Percentiles rank a stretch among this genome's conserved stretches.
phyloP scores from a whole-genome alignment of 139 green algal species.

The Chlamydomonas incerta region DNA sequence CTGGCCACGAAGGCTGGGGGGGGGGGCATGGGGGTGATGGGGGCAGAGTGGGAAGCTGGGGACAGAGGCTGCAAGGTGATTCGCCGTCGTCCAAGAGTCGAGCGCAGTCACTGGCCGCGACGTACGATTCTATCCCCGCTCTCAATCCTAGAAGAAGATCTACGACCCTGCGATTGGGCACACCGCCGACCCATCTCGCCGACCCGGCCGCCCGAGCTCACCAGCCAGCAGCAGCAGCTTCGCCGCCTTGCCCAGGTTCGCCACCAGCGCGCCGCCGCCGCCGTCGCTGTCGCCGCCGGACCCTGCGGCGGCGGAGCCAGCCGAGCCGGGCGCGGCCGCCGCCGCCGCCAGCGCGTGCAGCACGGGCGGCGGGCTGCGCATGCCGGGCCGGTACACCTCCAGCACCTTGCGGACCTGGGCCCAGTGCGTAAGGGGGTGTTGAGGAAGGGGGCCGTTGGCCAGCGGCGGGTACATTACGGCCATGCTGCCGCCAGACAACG shows the following conservation, averaged over 20 bases:
- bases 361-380: neutral
- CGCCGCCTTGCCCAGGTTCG: constrained; percentile 27
- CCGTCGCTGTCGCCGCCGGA: neutral
- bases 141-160: too few species aligned
- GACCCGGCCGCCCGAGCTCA: too few species aligned
- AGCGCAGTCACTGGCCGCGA: too few species aligned
- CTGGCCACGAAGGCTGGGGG: constrained; percentile 66
- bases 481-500: too few species aligned
- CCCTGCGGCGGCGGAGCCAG: neutral
- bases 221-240: constrained; percentile 45
- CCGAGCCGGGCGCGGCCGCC: neutral
- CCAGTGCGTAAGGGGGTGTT: too few species aligned
- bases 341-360: neutral
- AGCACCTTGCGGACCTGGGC: neutral
- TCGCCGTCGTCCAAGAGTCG: too few species aligned
- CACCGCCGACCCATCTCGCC: neutral
- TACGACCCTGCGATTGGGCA: too few species aligned
- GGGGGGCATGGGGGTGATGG: neutral
- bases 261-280: constrained; percentile 1
- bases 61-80: neutral
- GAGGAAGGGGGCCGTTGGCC: too few species aligned
- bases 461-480: too few species aligned
- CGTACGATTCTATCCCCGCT: too few species aligned
- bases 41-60: too few species aligned
- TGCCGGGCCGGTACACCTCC: constrained; percentile 19